These are phyloP conservation scores for Cadophora sp. DNA, from an alignment of 2,329 filamentous ascomycete genomes.

Conservation along the genomic window DNA sequence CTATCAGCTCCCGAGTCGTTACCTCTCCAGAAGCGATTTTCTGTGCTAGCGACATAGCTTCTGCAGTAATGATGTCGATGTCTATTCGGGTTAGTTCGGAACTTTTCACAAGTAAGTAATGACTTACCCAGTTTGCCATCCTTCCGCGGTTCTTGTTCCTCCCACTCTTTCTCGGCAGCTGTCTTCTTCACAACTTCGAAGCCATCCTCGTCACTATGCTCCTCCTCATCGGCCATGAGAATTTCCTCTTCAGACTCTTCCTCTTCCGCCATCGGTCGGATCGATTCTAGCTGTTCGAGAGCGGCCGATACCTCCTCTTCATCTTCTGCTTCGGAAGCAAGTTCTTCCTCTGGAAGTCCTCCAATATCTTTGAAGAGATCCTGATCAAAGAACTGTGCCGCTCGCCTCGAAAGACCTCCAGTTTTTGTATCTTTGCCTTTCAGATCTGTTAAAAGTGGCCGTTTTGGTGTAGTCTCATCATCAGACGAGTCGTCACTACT, in stretches of 20 bases:
- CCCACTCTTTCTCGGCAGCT: slow-evolving; percentile 66
- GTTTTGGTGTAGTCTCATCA: slow-evolving; percentile 51
- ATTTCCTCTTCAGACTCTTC: slow-evolving; percentile 42
- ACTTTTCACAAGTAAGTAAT: neutral
- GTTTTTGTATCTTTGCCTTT: slow-evolving; percentile 57
- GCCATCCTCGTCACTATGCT: slow-evolving; percentile 51
- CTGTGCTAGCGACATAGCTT: slow-evolving; percentile 97
- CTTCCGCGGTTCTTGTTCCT: slow-evolving; percentile 66
- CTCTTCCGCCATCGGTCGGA: slow-evolving; percentile 44
- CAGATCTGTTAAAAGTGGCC: slow-evolving; percentile 67
- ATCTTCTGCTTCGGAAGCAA: slow-evolving; percentile 49
- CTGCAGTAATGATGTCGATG: slow-evolving; percentile 98
- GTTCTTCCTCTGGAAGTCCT: slow-evolving; percentile 65
- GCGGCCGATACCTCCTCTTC: slow-evolving; percentile 50
- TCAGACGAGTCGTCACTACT: slow-evolving; percentile 68
- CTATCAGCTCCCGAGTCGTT: slow-evolving; percentile 78
- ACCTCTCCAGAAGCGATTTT: slow-evolving; percentile 87
- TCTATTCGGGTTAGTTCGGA: slow-evolving; percentile 56
- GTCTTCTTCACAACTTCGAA: slow-evolving; percentile 68
- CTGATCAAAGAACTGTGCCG: slow-evolving; percentile 89
- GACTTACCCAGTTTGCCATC: slow-evolving; percentile 66
- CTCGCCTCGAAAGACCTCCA: slow-evolving; percentile 79
- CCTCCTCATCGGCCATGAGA: slow-evolving; percentile 30
- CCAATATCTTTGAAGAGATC: slow-evolving; percentile 90
- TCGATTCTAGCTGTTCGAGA: slow-evolving; percentile 42